Percentiles rank a stretch among this genome's conserved stretches.
Evolutionary conservation across 176 grass and related monocot species (phyloP).

Genomic region (Raddia guianensis): DNA sequence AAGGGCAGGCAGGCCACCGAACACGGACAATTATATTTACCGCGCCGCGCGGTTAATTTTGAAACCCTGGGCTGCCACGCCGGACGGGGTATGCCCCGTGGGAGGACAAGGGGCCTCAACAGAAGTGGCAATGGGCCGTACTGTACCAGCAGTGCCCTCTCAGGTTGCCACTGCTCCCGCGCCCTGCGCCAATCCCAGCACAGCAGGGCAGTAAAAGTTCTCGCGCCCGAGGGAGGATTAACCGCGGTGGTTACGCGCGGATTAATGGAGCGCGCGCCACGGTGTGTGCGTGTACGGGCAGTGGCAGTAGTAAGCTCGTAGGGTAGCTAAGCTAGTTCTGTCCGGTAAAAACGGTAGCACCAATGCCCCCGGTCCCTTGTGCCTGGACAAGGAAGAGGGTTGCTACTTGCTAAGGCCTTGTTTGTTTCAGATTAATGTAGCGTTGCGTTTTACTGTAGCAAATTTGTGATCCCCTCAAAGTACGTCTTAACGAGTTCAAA

Average conservation of each 20-base stretch:
- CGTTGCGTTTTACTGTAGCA: too few relatives aligned
- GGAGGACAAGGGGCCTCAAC: conserved; percentile 37
- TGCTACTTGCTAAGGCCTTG: background rate
- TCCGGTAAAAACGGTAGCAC: background rate
- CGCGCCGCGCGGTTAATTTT: conserved; percentile 44
- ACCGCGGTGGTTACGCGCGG: conserved; percentile 10
- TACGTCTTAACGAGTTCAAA: too few relatives aligned
- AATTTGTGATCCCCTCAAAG: too few relatives aligned
- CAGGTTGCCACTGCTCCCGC: conserved; percentile 42
- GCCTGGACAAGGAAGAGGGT: background rate
- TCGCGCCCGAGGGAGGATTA: conserved; percentile 14
- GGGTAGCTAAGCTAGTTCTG: background rate
- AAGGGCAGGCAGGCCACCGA: background rate
- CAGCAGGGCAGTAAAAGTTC: conserved; percentile 40
- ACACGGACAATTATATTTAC: background rate
- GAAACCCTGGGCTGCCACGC: background rate
- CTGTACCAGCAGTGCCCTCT: conserved; percentile 44
- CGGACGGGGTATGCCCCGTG: conserved; percentile 33
- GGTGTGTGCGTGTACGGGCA: background rate
- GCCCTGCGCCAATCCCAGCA: conserved; percentile 40
- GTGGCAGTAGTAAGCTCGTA: background rate
- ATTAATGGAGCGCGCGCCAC: background rate
- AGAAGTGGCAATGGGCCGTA: conserved; percentile 53
- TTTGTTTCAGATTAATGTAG: too few relatives aligned
- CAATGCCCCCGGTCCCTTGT: background rate